phyloP scores from a whole-genome alignment of 1,139 yeast species.

The Hansenula anomala region DNA sequence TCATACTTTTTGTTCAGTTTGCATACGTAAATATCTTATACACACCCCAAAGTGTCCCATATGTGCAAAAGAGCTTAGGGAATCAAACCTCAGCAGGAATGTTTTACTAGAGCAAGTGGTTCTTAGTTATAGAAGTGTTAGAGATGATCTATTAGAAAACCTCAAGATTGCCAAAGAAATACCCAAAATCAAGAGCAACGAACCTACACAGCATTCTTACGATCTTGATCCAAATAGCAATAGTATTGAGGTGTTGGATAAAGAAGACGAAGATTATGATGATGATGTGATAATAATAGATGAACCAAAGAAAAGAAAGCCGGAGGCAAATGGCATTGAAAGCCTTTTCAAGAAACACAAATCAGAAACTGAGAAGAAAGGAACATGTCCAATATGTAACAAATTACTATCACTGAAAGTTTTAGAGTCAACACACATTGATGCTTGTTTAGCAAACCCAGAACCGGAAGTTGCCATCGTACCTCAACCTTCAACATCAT shows the following conservation, averaged over 20 bases:
- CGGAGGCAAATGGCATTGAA: conserved; percentile 5
- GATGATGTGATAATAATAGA: conserved; percentile 26
- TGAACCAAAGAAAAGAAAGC: conserved; percentile 16
- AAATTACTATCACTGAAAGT: conserved; percentile 49
- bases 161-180: conserved; percentile 3
- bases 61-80: conserved; percentile 69
- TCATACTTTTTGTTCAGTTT: conserved; percentile 87
- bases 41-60: conserved; percentile 68
- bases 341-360: conserved; percentile 8
- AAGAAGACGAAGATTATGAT: conserved; percentile 25
- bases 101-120: conserved; percentile 71
- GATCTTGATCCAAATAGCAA: background rate
- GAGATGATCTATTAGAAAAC: conserved; percentile 27
- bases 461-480: conserved; percentile 15
- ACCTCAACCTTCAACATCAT: conserved; percentile 2
- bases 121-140: conserved; percentile 43
- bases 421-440: conserved; percentile 67
- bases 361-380: conserved; percentile 26
- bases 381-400: conserved; percentile 70
- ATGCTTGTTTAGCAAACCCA: conserved; percentile 47
- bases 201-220: background rate
- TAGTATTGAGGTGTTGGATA: conserved; percentile 3
- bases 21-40: conserved; percentile 71
- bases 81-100: conserved; percentile 65
- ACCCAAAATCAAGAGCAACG: background rate